Conservation (phyloP, 1,139 yeast species). For the Taiozyma sp. region DNA sequence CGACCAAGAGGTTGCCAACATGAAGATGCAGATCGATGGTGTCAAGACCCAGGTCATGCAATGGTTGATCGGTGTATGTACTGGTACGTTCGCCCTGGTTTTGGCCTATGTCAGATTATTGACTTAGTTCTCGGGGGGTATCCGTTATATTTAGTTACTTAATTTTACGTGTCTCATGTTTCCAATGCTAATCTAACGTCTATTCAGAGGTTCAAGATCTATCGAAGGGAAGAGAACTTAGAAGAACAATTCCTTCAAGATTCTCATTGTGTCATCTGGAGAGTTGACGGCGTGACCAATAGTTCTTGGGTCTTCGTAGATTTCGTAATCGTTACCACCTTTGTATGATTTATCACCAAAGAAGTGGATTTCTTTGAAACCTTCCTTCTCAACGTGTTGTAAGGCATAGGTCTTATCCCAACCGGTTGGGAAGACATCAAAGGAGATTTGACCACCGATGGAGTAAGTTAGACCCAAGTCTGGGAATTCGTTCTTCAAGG, state of each 20-base stretch:
- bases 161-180: neutral
- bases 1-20: constrained; percentile 91
- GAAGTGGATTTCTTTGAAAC: constrained; percentile 87
- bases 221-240: constrained; percentile 1
- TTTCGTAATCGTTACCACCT: constrained; percentile 99
- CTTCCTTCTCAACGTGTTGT: constrained; percentile 82
- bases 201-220: neutral
- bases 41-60: constrained; percentile 96
- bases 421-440: constrained; percentile 99
- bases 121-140: constrained; percentile 29
- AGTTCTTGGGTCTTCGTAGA: constrained; percentile 85
- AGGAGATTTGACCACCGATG: constrained; percentile 98
- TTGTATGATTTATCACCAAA: constrained; percentile 96
- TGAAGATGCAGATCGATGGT: constrained; percentile 90
- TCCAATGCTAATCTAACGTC: neutral
- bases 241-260: constrained; percentile 74
- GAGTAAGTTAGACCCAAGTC: constrained; percentile 89
- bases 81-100: constrained; percentile 94
- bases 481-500: constrained; percentile 75
- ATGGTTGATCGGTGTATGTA: constrained; percentile 96
- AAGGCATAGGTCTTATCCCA: constrained; percentile 99
- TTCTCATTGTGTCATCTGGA: constrained; percentile 84
- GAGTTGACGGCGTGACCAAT: constrained; percentile 88
- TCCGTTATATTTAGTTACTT: neutral
- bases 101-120: constrained; percentile 85